Evolutionary conservation across 2,329 filamentous ascomycete genomes (phyloP).

Genomic region (Penicillium freii): DNA sequence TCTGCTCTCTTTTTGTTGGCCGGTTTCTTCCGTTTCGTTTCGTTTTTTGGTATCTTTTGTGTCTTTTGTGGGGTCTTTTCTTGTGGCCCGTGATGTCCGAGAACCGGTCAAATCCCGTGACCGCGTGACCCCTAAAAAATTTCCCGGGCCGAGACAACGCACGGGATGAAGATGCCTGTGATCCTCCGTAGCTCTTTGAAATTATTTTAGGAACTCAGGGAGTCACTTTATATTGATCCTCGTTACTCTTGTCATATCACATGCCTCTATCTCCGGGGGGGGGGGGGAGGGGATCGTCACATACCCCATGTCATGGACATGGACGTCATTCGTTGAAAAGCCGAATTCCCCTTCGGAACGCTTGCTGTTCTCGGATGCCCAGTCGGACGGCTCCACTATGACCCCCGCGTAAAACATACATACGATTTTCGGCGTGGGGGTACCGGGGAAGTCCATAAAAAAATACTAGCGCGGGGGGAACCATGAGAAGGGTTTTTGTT

Average conservation of each 20-base stretch:
- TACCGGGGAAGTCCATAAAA: constrained; percentile 5
- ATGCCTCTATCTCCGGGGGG: not conserved
- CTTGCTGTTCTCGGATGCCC: not conserved
- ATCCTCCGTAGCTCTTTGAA: not conserved
- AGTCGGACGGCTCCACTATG: constrained; percentile 2
- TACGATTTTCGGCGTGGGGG: constrained; percentile 5
- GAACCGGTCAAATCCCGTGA: not conserved
- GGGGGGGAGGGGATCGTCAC: no score
- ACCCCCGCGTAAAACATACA: constrained; percentile 4
- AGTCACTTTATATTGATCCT: not conserved
- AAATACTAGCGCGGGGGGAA: constrained; percentile 8
- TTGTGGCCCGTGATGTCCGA: not conserved
- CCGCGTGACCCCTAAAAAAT: not conserved
- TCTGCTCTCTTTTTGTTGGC: not conserved
- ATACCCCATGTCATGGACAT: not conserved
- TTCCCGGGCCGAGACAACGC: not conserved
- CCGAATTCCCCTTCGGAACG: not conserved
- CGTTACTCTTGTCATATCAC: not conserved
- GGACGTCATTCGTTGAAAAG: not conserved
- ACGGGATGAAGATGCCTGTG: not conserved
- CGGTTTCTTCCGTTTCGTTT: constrained; percentile 1
- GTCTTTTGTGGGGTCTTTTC: not conserved
- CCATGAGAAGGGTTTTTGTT: not conserved
- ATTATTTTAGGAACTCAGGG: not conserved
- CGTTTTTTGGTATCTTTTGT: not conserved